Evolutionary conservation across 2,329 filamentous ascomycete species (phyloP), one percentile per base, ranked within the genome.

Genomic region (Aulographum hederae): DNA sequence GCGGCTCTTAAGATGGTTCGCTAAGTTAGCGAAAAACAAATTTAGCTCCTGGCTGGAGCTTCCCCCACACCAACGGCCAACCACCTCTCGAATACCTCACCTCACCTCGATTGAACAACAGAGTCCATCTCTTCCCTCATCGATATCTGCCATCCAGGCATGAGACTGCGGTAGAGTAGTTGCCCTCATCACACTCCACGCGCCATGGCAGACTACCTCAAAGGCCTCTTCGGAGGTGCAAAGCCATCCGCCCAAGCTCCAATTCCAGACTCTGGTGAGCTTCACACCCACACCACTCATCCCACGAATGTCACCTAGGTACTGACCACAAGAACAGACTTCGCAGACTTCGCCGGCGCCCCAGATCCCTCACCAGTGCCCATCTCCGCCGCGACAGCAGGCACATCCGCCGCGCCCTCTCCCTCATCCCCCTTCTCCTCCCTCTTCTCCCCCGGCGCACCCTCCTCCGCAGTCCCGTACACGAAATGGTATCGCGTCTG

Each of bases 401-500:
- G 56, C 12, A 67, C 37, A 52, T 62, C 48, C 57, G 57, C 31
- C 52, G 60, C 34, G 29, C 38, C 19, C 55, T 53, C 34, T 46
- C n/a, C n/a, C n/a, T n/a, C 44, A 20, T 40, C 43, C 14, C 42
- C 36, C 27, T 35, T 25, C 21, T 18, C 13, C 18, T 20, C 30
- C n/a, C n/a, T n/a, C n/a, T n/a, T n/a, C n/a, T 19, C 12, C 38
- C 21, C 66, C 37, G 61, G 59, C 28, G 52, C 57, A 29, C 62
- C 64, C 28, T 55, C 14, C 17, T 26, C 34, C 14, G 10, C 51
- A 27, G 59, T 63, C 17, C 78, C 80, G 11, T 94, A 78, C 55
- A 93, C 84, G 32, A 82, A 81, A 63, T 98, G 89, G 89, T 98
- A 95, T 61, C 82, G 84, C 34, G 64, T 95, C 38, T 89, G 92